Conservation (phyloP, 179 eudicot species). For the Pouteria campechiana region DNA sequence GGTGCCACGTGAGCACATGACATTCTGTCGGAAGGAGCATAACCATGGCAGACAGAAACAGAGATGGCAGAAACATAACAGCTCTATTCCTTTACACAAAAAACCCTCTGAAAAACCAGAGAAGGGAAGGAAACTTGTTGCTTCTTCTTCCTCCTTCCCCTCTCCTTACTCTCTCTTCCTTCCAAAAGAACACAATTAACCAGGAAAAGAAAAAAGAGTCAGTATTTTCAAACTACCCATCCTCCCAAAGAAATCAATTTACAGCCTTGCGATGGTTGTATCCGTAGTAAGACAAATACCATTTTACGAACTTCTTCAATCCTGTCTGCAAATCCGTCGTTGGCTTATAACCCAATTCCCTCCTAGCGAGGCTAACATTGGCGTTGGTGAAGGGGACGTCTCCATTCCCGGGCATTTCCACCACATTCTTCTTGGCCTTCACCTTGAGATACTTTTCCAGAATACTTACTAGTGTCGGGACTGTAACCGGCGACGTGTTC, state of each 20-base stretch:
- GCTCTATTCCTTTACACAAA: no score
- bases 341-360: conserved; percentile 37
- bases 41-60: no score
- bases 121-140: no score
- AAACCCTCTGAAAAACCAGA: no score
- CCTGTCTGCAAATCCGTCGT: conserved; percentile 57
- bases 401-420: conserved; percentile 47
- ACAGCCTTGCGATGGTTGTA: conserved; percentile 22
- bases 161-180: no score
- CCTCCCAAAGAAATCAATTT: conserved; percentile 3
- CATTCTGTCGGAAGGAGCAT: no score
- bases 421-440: conserved; percentile 27
- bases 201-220: no score
- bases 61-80: no score
- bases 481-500: conserved; percentile 40
- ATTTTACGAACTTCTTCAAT: conserved; percentile 40
- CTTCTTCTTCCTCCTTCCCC: no score
- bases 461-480: conserved; percentile 30
- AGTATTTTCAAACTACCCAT: no score
- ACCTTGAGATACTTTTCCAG: conserved; percentile 34
- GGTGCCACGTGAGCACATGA: no score
- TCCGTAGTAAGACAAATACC: conserved; percentile 44
- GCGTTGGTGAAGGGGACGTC: conserved; percentile 49
- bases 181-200: no score
- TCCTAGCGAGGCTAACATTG: conserved; percentile 36